A percentile compares a stretch with the other conserved stretches of the same genome.
These are phyloP conservation scores for Syzygium aromaticum DNA, from an alignment of 345 rosid species.

Conservation along the genomic window DNA sequence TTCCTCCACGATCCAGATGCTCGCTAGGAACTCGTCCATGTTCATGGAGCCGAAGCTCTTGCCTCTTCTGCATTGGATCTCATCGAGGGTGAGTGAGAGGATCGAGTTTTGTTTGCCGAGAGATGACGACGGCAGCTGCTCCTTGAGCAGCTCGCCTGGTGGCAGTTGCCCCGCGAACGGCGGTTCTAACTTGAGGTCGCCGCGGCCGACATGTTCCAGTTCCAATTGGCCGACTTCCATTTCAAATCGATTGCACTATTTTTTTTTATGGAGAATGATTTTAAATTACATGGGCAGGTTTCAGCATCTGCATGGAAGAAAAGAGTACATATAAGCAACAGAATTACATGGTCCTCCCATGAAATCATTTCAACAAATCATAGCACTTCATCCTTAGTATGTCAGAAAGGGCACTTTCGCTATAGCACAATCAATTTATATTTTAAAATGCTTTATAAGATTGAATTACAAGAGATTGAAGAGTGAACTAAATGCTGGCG, in stretches of 20 bases:
- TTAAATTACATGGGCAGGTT: neutral
- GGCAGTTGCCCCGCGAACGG: conserved; percentile 3
- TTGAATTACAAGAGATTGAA: neutral
- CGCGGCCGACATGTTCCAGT: neutral
- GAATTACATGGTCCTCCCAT: neutral
- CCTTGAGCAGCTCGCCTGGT: conserved; percentile 1
- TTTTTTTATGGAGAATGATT: neutral
- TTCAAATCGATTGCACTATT: neutral
- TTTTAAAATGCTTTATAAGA: neutral
- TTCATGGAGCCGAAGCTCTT: conserved; percentile 78
- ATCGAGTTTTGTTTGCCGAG: conserved; percentile 35
- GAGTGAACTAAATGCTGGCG: neutral
- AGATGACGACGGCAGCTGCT: conserved; percentile 2
- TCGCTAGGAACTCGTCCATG: conserved; percentile 85
- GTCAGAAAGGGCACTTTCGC: neutral
- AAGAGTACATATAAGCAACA: neutral
- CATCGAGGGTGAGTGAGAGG: conserved; percentile 68
- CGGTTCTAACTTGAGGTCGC: conserved; percentile 1
- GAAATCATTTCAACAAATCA: neutral
- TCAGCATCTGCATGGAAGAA: neutral
- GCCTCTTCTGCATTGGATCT: conserved; percentile 74
- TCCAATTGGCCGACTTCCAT: neutral
- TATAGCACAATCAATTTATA: neutral
- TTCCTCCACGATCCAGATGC: conserved; percentile 60
- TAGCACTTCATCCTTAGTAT: neutral